Evolutionary conservation across 306 rosid genomes (phyloP).

Genomic region (Begonia fuchsioides): DNA sequence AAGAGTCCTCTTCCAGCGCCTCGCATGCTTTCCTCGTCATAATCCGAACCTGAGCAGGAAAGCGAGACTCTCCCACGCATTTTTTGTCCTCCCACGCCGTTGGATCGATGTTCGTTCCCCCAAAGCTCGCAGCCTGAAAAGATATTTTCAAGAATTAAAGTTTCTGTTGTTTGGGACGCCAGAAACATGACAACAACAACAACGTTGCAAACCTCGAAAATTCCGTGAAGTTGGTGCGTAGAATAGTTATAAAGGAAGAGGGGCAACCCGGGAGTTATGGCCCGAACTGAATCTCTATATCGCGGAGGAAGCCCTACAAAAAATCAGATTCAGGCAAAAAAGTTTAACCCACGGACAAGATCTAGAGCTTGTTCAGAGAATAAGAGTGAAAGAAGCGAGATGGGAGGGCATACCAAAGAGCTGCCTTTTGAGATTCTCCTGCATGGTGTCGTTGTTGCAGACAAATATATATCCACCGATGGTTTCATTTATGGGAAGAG

Average conservation of each 20-base stretch:
- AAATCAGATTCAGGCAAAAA: neutral
- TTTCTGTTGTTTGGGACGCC: neutral
- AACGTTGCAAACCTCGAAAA: slow-evolving; percentile 60
- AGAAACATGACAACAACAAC: neutral
- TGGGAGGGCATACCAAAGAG: slow-evolving; percentile 47
- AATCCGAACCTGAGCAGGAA: slow-evolving; percentile 94
- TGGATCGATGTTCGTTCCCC: slow-evolving; percentile 87
- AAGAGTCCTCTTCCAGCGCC: slow-evolving; percentile 85
- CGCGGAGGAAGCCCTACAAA: slow-evolving; percentile 79
- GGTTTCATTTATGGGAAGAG: slow-evolving; percentile 61
- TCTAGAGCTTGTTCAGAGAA: too few species aligned
- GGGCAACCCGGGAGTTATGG: slow-evolving; percentile 88
- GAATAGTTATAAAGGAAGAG: slow-evolving; percentile 93
- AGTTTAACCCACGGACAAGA: too few species aligned
- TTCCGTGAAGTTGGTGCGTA: slow-evolving; percentile 95
- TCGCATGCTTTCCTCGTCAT: slow-evolving; percentile 62
- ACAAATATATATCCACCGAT: slow-evolving; percentile 87
- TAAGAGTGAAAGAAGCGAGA: neutral
- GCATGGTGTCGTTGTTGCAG: slow-evolving; percentile 96
- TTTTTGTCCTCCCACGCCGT: slow-evolving; percentile 95
- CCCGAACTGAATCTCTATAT: slow-evolving; percentile 76
- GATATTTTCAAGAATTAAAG: neutral
- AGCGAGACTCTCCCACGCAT: slow-evolving; percentile 77
- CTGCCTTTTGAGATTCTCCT: slow-evolving; percentile 72
- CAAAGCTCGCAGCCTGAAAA: slow-evolving; percentile 79